A percentile compares a stretch with the other conserved stretches of the same genome.
These are phyloP conservation scores for Ascoidea tarda DNA, from an alignment of 805 yeast species.

Conservation along the genomic window DNA sequence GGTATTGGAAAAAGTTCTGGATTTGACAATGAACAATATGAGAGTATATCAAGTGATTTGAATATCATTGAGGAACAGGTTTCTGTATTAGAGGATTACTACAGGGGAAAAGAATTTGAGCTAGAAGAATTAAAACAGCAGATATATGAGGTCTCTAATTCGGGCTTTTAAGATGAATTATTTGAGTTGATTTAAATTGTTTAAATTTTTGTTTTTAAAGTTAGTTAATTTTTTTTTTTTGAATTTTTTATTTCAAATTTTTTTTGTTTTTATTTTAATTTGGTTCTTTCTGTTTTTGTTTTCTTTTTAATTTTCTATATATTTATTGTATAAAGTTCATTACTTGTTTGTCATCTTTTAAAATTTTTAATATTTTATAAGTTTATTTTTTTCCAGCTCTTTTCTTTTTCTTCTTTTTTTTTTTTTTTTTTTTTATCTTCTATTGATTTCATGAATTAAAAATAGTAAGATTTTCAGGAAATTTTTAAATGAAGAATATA, in stretches of 20 bases:
- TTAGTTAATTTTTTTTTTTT: neutral
- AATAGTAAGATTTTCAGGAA: neutral
- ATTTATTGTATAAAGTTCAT: neutral
- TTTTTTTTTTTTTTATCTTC: neutral
- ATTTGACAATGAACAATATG: slow-evolving; percentile 8
- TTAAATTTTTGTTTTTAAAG: neutral
- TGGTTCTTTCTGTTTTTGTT: neutral
- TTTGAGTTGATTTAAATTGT: slow-evolving; percentile 4
- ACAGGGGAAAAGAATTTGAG: slow-evolving; percentile 46
- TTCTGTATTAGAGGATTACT: slow-evolving; percentile 52
- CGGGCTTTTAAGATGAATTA: slow-evolving; percentile 7
- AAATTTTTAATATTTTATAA: too few species aligned
- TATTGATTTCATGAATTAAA: neutral
- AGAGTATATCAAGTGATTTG: slow-evolving; percentile 38
- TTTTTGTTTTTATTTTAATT: neutral
- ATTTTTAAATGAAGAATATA: too few species aligned
- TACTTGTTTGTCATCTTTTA: too few species aligned
- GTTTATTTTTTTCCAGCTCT: too few species aligned
- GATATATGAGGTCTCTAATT: slow-evolving; percentile 11
- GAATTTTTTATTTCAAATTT: neutral
- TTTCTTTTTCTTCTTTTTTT: neutral
- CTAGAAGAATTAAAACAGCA: slow-evolving; percentile 33
- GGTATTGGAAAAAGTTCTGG: slow-evolving; percentile 2
- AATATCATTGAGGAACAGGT: slow-evolving; percentile 70
- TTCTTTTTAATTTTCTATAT: neutral